phyloP scores from a whole-genome alignment of 177 flowering plant species.

The Telopea speciosissima region DNA sequence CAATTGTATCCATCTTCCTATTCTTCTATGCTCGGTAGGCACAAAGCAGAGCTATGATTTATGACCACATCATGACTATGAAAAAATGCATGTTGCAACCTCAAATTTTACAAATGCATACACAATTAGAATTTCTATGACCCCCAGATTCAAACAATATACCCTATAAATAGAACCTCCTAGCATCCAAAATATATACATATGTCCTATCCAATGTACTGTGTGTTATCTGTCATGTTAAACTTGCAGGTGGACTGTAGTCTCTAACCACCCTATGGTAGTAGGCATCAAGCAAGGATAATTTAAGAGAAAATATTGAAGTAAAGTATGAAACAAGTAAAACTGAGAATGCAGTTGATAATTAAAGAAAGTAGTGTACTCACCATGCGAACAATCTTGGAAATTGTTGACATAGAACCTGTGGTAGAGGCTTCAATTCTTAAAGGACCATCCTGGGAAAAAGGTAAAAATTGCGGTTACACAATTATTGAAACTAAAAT shows the following conservation, averaged over 20 bases:
- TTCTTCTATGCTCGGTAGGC: no score
- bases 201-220: background rate
- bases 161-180: background rate
- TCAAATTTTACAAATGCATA: no score
- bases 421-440: constrained; percentile 78
- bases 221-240: background rate
- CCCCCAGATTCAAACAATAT: no score
- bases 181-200: background rate
- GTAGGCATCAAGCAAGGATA: background rate
- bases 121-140: no score
- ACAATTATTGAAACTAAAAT: background rate
- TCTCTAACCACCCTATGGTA: background rate
- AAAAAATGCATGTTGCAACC: no score
- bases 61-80: no score
- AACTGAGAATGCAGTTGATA: background rate
- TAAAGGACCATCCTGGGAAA: constrained; percentile 86
- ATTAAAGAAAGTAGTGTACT: constrained; percentile 17
- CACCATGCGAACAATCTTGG: constrained; percentile 89
- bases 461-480: background rate
- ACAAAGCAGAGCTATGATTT: no score
- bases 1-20: no score
- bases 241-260: background rate
- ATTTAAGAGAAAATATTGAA: background rate
- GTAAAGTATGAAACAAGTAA: background rate
- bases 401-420: constrained; percentile 82